Conservation (phyloP, 345 rosid species). For the Melastoma malabathricum region DNA sequence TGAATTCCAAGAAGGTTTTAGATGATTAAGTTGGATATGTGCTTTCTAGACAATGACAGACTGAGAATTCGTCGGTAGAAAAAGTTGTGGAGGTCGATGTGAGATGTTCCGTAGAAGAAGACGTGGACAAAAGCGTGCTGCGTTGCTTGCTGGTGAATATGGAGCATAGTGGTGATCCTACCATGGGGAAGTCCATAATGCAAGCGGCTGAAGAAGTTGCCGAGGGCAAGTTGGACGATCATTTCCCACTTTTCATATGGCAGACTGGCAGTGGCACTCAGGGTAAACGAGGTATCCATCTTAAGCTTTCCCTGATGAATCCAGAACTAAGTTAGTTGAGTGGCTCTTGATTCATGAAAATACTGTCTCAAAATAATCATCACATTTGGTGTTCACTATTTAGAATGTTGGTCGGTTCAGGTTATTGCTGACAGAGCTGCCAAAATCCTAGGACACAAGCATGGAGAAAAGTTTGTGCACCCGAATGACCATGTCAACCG, state of each 20-base stretch:
- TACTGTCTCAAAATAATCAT: neutral
- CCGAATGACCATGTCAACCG: constrained; percentile 97
- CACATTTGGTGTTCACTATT: neutral
- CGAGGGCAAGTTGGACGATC: constrained; percentile 73
- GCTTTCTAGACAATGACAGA: too few relatives aligned
- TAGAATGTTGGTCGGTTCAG: constrained; percentile 19
- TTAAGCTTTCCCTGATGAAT: too few relatives aligned
- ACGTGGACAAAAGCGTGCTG: too few relatives aligned
- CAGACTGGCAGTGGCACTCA: constrained; percentile 99
- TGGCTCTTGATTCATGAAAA: too few relatives aligned
- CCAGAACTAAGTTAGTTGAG: too few relatives aligned
- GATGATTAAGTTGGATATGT: too few relatives aligned
- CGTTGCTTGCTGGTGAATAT: constrained; percentile 61
- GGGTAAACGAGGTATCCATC: constrained; percentile 74
- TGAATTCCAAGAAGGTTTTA: too few relatives aligned
- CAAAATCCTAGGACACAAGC: constrained; percentile 80
- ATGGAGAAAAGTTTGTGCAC: constrained; percentile 81
- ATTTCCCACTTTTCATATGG: constrained; percentile 90
- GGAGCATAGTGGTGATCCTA: constrained; percentile 84
- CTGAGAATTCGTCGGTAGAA: too few relatives aligned
- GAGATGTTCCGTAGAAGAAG: too few relatives aligned
- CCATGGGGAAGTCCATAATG: constrained; percentile 78
- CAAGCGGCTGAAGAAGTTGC: constrained; percentile 93
- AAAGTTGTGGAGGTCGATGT: too few relatives aligned
- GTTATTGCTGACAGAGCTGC: constrained; percentile 97